Evolutionary conservation across 2,329 filamentous ascomycete genomes (phyloP), one percentile per base, ranked within the genome.

Genomic region (Pezicula carpinea): DNA sequence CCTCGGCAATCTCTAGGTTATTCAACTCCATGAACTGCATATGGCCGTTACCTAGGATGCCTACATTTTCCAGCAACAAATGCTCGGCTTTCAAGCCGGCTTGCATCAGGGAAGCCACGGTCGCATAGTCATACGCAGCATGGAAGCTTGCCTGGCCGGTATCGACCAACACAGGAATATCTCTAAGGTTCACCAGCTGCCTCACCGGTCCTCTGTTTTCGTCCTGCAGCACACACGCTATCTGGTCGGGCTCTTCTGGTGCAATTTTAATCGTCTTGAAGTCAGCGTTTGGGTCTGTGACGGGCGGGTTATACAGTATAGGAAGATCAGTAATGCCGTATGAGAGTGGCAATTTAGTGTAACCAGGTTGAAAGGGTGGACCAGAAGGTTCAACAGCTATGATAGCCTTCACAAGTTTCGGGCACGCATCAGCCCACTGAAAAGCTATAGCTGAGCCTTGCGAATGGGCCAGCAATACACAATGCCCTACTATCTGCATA

Each of bases 11-110:
- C 43, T 64, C 52, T 39, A 66, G 53, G 44, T 66, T 72, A 55
- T 74, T 74, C 63, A 65, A 66, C 59, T 73, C 71, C 62, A 74
- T 63, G 51, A 72, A 71, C 52, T 71, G 64, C 66, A 73, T 69
- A 55, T 73, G 71, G 0, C 67, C 69, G 44, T 73, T 73, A 6
- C 71, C 70, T 14, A 57, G 51, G 32, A 73, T 64, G 6, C 68
- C 68, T 10, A 52, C 57, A 19, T 68, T 59, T n/a, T 51, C 60
- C n/a, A 73, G 60, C 53, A 62, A 56, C 29, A 69, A 18, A 49
- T 69, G 64, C 43, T 65, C 53, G 8, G 60, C 53, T 35, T 54
- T 52, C 47, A 64, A 63, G 1, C 70, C 70, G 3, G 68, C 71
- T 56, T 73, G 71, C 42, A 57, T 57, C 18, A 73, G 58, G 49